A percentile compares a stretch with the other conserved stretches of the same genome.
phyloP scores from a whole-genome alignment of 257 asterid genomes.

The Nicotiana noctiflora region DNA sequence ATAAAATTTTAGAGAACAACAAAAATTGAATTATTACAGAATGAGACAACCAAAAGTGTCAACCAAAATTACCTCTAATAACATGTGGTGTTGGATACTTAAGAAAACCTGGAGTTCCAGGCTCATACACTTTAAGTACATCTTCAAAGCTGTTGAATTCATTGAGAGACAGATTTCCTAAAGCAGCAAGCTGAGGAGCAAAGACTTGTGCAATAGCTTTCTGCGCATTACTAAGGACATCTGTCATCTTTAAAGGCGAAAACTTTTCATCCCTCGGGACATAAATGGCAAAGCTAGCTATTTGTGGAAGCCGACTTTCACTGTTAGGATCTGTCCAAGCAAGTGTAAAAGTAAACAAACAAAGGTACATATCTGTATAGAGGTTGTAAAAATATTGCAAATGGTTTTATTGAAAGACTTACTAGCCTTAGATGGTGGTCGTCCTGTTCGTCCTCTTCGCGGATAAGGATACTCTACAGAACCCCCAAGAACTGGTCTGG shows the following conservation, averaged over 20 bases:
- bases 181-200: neutral
- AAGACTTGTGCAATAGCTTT: neutral
- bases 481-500: conserved; percentile 10
- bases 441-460: conserved; percentile 17
- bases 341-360: neutral
- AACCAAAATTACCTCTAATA: neutral
- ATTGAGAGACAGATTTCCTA: neutral
- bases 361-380: neutral
- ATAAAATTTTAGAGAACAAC: too few species aligned
- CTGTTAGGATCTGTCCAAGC: conserved; percentile 8
- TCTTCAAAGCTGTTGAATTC: neutral
- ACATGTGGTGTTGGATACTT: neutral
- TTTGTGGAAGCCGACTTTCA: conserved; percentile 12
- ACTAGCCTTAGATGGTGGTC: neutral
- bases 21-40: too few species aligned
- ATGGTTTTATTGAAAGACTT: neutral
- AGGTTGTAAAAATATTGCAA: neutral
- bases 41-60: neutral
- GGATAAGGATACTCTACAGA: conserved; percentile 14
- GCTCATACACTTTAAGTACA: neutral
- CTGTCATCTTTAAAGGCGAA: neutral
- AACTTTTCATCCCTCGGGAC: neutral
- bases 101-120: neutral
- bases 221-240: neutral
- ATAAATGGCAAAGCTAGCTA: neutral